A percentile compares a stretch with the other conserved stretches of the same genome.
These are phyloP conservation scores for Pelargonium fulgidum DNA, from an alignment of 441 rosid species.

Conservation along the genomic window DNA sequence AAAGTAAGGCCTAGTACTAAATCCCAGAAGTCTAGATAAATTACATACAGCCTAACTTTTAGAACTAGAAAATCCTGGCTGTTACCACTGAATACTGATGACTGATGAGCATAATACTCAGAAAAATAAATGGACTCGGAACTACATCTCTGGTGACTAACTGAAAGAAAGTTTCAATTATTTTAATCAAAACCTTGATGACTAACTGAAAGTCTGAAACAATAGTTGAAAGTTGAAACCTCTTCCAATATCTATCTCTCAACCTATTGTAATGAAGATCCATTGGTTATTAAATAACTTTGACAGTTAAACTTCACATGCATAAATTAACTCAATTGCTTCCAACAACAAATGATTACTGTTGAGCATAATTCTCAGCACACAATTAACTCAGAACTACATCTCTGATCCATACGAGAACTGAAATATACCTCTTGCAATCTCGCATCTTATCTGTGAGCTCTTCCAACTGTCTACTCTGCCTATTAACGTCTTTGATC, in stretches of 20 bases:
- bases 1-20: neutral
- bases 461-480: constrained; percentile 86
- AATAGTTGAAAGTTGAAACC: neutral
- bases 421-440: constrained; percentile 59
- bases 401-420: neutral
- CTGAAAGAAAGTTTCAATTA: no score
- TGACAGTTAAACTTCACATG: neutral
- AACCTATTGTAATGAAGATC: neutral
- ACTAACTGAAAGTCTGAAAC: neutral
- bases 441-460: constrained; percentile 89
- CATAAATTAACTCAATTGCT: neutral
- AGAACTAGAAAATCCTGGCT: neutral
- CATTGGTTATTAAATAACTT: neutral
- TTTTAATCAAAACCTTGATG: neutral
- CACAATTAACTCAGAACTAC: neutral
- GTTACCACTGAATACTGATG: no score
- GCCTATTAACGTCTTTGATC: constrained; percentile 78
- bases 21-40: neutral
- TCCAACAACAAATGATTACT: neutral
- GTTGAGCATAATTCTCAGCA: neutral
- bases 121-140: no score
- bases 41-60: neutral
- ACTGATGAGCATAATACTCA: no score
- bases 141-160: no score
- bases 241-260: neutral